These are phyloP conservation scores for Cucumis sativus DNA, from an alignment of 306 rosid species.

Conservation along the genomic window Cucumber_9930_V3 NC_026657.2:21842501-21843000, in stretches of 20 bases:
- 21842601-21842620: neutral
- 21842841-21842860: neutral
- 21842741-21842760: neutral
- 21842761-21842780: neutral
- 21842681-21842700: too few species aligned
- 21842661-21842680: too few species aligned
- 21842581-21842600: neutral
- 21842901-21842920: too few species aligned
- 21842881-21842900: too few species aligned
- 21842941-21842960: too few species aligned
- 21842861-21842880: too few species aligned
- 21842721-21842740: neutral
- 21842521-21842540: neutral
- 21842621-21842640: too few species aligned
- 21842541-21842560: neutral
- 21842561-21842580: neutral
- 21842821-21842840: too few species aligned
- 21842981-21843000: too few species aligned
- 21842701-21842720: neutral
- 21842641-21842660: accelerated
- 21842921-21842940: too few species aligned
- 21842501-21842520: neutral
- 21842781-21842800: neutral
- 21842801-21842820: neutral
- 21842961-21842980: too few species aligned